Evolutionary conservation across 176 grass and related monocot genomes (phyloP).

Genomic region (Avena eriantha): DNA sequence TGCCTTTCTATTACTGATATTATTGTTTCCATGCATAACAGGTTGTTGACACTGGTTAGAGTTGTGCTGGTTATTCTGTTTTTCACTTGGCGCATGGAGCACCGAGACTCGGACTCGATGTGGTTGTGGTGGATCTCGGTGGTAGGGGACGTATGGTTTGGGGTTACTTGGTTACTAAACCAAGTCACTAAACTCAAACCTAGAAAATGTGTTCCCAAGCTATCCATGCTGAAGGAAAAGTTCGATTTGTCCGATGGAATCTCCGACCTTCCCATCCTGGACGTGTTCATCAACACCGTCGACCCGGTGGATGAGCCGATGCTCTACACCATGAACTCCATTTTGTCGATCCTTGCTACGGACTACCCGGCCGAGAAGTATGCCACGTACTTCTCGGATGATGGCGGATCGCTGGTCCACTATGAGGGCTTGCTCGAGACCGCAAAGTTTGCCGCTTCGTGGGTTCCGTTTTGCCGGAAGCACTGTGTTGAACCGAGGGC

Average conservation of each 20-base stretch:
- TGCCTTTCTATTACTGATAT: background rate
- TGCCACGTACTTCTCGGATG: background rate
- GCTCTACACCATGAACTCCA: constrained; percentile 30
- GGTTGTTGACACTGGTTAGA: background rate
- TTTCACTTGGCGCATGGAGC: constrained; percentile 5
- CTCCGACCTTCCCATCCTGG: background rate
- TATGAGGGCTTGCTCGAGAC: background rate
- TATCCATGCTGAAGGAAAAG: background rate
- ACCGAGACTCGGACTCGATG: constrained; percentile 3
- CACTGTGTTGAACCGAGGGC: background rate
- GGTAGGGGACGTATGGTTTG: background rate
- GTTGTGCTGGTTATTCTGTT: background rate
- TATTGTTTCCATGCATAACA: background rate
- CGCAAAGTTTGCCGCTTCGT: background rate
- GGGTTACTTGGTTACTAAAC: background rate
- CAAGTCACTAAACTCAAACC: constrained; percentile 21
- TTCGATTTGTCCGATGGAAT: background rate
- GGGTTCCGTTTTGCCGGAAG: constrained; percentile 1
- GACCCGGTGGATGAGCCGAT: constrained; percentile 1
- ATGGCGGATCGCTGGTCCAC: background rate
- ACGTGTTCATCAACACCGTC: constrained; percentile 23
- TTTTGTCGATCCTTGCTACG: background rate
- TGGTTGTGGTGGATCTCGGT: constrained; percentile 25
- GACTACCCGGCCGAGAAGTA: background rate
- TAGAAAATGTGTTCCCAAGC: background rate